These are phyloP conservation scores for Cytospora schulzeri DNA, from an alignment of 2,329 filamentous ascomycete species.

Conservation along the genomic window DNA sequence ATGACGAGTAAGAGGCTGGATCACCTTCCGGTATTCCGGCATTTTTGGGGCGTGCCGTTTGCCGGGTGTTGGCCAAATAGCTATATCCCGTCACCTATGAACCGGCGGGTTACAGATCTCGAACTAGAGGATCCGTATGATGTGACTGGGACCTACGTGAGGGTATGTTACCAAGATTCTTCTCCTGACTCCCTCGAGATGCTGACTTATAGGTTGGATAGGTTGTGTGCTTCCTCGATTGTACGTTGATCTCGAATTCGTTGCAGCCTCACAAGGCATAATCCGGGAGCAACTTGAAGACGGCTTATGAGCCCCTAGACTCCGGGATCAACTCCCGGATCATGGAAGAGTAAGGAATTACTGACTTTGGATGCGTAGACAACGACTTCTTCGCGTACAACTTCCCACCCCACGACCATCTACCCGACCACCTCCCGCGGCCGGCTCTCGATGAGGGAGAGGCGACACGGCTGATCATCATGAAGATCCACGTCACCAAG, in stretches of 20 bases:
- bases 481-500: slow-evolving; percentile 64
- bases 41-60: slow-evolving; percentile 60
- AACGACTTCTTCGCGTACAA: slow-evolving; percentile 74
- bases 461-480: slow-evolving; percentile 69
- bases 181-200: background rate
- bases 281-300: background rate
- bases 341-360: no score
- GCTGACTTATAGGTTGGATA: slow-evolving; percentile 25
- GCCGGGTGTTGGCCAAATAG: slow-evolving; percentile 56
- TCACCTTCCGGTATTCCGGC: slow-evolving; percentile 47
- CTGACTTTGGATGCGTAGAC: background rate
- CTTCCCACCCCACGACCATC: slow-evolving; percentile 52
- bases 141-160: slow-evolving; percentile 70
- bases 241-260: background rate
- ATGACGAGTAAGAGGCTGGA: slow-evolving; percentile 51
- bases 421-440: slow-evolving; percentile 47
- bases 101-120: slow-evolving; percentile 44
- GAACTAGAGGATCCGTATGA: slow-evolving; percentile 69
- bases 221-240: slow-evolving; percentile 61
- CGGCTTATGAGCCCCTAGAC: background rate
- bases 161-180: slow-evolving; percentile 48
- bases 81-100: slow-evolving; percentile 43
- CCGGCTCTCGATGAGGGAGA: slow-evolving; percentile 62
- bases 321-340: background rate
- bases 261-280: slow-evolving; percentile 57